Base-by-base conservation (phyloP, 768 basidiomycete species). In the Gautieria morchelliformis region DNA sequence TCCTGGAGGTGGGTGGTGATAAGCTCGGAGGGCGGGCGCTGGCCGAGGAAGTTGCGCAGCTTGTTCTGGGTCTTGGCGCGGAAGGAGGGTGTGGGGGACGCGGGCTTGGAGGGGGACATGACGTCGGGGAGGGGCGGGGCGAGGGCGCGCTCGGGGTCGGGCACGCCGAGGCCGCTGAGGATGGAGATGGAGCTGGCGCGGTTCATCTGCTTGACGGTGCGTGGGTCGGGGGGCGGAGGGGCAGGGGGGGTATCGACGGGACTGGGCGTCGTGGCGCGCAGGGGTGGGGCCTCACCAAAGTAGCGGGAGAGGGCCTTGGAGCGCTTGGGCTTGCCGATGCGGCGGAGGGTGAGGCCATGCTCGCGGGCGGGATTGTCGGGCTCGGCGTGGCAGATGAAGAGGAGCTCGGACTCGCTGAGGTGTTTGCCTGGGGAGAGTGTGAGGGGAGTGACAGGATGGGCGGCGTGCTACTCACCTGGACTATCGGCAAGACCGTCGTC, bases 101-200 rank as follows among this genome's bases (percentile, higher is more conserved):
- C 58, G 20, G 58, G 50, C 41, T 52, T 60, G 15, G 51, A 33
- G 17, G 44, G n/a, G n/a, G n/a, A n/a, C n/a, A n/a, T 15, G 9
- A 58, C 54, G 15, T 58, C 60, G 3, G 58, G 56, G 5, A 64
- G 58, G 5, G 82, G 78, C 0, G 72, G 69, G 42, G 84, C 81
- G 35, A 86, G 74, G 0, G 83, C 77, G 53, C 75, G 78, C 65
- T 90, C 86, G 0, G 85, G 84, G 62, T 89, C 79, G n/a, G 77
- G 81, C 1, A 93, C 93, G 24, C 95, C 94, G 9, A 99, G 80
- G 0, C 92, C 93, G 53, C 89, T 93, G 67, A 99, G 84, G 60
- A 99, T 82, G 69, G 93, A 95, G 67, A 97, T 83, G 0, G 92
- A 89, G 65, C 93, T 95, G 1, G 96, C 96, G 20, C 96, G 87